These are phyloP conservation scores for Fomitopsis pinicola DNA, from an alignment of 1,284 basidiomycete species.

Conservation along the genomic window DNA sequence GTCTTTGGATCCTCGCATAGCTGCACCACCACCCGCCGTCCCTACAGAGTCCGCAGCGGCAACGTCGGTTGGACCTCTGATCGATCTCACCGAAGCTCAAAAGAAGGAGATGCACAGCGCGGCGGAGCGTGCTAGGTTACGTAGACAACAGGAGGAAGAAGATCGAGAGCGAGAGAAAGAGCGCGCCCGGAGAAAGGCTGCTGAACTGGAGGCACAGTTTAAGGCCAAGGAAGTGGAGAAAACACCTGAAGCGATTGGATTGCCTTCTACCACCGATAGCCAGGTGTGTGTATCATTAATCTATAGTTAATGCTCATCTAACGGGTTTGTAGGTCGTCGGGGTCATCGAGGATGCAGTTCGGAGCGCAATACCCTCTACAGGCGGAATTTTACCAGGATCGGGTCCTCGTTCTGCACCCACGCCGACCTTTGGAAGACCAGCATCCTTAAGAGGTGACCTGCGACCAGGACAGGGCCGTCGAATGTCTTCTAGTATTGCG, in stretches of 20 bases:
- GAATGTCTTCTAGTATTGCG: constrained; percentile 22
- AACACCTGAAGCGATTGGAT: constrained; percentile 9
- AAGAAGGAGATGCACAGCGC: constrained; percentile 87
- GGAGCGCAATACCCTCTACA: constrained; percentile 4
- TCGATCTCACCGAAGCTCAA: constrained; percentile 70
- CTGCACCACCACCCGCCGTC: constrained; percentile 15
- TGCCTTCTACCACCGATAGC: constrained; percentile 13
- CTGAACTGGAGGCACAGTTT: constrained; percentile 77
- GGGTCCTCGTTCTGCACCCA: constrained; percentile 1
- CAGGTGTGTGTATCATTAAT: constrained; percentile 11
- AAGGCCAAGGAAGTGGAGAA: constrained; percentile 39
- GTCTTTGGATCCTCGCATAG: constrained; percentile 8
- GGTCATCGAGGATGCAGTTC: constrained; percentile 44
- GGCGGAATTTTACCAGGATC: not conserved
- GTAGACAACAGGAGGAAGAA: constrained; percentile 82
- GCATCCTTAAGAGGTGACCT: constrained; percentile 28
- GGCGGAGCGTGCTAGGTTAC: constrained; percentile 79
- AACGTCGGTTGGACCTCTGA: constrained; percentile 31
- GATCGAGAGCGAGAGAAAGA: constrained; percentile 82
- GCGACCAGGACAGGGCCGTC: constrained; percentile 24
- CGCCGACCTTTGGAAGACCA: constrained; percentile 21
- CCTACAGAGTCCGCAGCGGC: constrained; percentile 28
- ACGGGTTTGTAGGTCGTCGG: constrained; percentile 23
- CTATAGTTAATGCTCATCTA: not conserved
- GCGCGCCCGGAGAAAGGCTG: constrained; percentile 81